These are phyloP conservation scores for Lachnellula willkommii DNA, from an alignment of 2,329 filamentous ascomycete species.

Conservation along the genomic window DNA sequence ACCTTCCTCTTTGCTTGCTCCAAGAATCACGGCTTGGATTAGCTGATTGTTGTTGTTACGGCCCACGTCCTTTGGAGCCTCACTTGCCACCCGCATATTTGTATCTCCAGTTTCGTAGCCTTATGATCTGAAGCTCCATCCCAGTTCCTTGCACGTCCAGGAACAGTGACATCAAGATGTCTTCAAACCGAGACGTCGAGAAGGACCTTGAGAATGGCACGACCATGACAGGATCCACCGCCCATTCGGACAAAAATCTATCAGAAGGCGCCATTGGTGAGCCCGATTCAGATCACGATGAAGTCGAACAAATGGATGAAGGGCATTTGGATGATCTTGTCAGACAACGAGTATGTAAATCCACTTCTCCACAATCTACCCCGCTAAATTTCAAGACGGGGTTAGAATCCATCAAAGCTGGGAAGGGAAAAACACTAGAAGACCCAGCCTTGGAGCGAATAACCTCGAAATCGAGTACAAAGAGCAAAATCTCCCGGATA, in stretches of 20 bases:
- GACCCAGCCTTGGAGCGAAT: constrained; percentile 12
- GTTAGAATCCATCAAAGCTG: constrained; percentile 18
- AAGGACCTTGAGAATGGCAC: constrained; percentile 14
- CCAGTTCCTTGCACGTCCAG: too few relatives aligned
- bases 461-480: constrained; percentile 15
- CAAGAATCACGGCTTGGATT: too few relatives aligned
- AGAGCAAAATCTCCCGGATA: constrained; percentile 24
- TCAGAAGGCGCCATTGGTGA: constrained; percentile 16
- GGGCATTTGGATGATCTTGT: constrained; percentile 25
- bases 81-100: too few relatives aligned
- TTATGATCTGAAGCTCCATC: too few relatives aligned
- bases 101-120: too few relatives aligned
- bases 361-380: background rate
- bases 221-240: constrained; percentile 15
- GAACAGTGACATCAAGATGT: constrained; percentile 8
- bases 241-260: constrained; percentile 10
- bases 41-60: too few relatives aligned
- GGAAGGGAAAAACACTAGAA: constrained; percentile 10
- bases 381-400: constrained; percentile 9
- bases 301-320: constrained; percentile 26
- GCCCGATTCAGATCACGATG: constrained; percentile 26
- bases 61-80: too few relatives aligned
- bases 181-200: constrained; percentile 12
- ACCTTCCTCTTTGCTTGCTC: too few relatives aligned
- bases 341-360: constrained; percentile 20